phyloP scores from a whole-genome alignment of 1,284 basidiomycete genomes.

The Malassezia sp. region DNA sequence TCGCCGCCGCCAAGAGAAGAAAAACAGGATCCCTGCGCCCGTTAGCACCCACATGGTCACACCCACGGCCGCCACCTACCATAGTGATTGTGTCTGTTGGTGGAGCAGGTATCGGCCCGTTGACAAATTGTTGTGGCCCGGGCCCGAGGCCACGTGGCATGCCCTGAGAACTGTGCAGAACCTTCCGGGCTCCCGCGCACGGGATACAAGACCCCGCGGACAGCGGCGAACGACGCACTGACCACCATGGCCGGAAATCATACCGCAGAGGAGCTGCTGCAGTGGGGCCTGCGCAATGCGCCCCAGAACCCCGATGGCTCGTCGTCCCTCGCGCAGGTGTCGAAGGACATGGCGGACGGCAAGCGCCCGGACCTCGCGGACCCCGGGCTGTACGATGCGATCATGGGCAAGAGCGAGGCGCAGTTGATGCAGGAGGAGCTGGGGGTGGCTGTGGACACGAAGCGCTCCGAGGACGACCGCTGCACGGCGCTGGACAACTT shows the following conservation, averaged over 20 bases:
- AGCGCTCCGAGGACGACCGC: slow-evolving; percentile 43
- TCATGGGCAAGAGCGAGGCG: slow-evolving; percentile 46
- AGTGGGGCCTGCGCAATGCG: slow-evolving; percentile 34
- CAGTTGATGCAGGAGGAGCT: slow-evolving; percentile 45
- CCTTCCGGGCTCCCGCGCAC: too few species aligned
- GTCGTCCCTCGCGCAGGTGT: slow-evolving; percentile 27
- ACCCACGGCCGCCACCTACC: slow-evolving; percentile 4
- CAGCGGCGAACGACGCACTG: too few species aligned
- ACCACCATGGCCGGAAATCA: slow-evolving; percentile 28
- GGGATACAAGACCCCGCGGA: too few species aligned
- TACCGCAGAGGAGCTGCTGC: slow-evolving; percentile 38
- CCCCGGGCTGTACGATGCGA: slow-evolving; percentile 33
- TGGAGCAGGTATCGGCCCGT: too few species aligned
- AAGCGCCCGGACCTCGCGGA: slow-evolving; percentile 37
- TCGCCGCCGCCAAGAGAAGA: slow-evolving; percentile 27
- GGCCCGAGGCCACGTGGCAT: too few species aligned
- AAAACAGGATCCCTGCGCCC: slow-evolving; percentile 29
- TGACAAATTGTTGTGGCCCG: too few species aligned
- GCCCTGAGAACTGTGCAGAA: too few species aligned
- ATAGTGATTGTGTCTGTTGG: slow-evolving; percentile 11
- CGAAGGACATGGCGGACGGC: slow-evolving; percentile 29
- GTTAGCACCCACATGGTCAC: slow-evolving; percentile 1
- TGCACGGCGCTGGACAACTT: slow-evolving; percentile 78
- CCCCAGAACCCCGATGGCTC: slow-evolving; percentile 2
- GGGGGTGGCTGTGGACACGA: slow-evolving; percentile 25